Percentiles rank a stretch among this genome's conserved stretches.
phyloP scores from a whole-genome alignment of 768 basidiomycete species.

The Calocybe cyanea region DNA sequence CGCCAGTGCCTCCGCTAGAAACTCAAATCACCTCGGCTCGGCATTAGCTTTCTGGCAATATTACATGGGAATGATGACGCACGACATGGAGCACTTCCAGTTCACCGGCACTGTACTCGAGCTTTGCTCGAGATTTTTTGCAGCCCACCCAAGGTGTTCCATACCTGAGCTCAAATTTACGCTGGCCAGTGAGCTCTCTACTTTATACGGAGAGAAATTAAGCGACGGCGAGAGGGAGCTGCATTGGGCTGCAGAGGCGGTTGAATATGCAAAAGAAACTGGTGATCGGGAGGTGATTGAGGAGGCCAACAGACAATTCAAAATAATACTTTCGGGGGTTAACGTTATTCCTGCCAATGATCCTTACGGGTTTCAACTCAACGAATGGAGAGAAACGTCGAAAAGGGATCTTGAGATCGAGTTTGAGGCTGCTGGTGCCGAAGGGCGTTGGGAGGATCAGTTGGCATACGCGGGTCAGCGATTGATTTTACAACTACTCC shows the following conservation, averaged over 20 bases:
- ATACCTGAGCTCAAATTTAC: not conserved
- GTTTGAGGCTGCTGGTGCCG: not conserved
- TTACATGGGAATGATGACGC: not conserved
- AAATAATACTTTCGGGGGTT: not conserved
- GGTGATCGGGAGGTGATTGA: not conserved
- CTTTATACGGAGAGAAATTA: not conserved
- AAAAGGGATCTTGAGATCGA: not conserved
- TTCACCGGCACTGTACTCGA: not conserved
- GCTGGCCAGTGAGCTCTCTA: not conserved
- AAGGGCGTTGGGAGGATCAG: not conserved
- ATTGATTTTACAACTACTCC: not conserved
- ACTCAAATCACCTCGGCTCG: not conserved
- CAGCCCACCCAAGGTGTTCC: not conserved
- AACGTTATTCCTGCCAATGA: not conserved
- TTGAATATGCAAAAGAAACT: not conserved
- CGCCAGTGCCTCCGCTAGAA: not conserved
- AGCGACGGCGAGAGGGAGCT: not conserved
- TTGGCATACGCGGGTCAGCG: not conserved
- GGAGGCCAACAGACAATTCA: not conserved
- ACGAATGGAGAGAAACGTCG: not conserved
- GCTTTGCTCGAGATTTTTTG: not conserved
- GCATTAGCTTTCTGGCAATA: not conserved
- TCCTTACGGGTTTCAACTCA: not conserved
- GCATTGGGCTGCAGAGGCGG: not conserved
- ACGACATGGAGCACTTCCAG: not conserved